Evolutionary conservation across 176 grass and related monocot species (phyloP), one percentile per base, ranked within the genome.

Genomic region (Eragrostis curvula): DNA sequence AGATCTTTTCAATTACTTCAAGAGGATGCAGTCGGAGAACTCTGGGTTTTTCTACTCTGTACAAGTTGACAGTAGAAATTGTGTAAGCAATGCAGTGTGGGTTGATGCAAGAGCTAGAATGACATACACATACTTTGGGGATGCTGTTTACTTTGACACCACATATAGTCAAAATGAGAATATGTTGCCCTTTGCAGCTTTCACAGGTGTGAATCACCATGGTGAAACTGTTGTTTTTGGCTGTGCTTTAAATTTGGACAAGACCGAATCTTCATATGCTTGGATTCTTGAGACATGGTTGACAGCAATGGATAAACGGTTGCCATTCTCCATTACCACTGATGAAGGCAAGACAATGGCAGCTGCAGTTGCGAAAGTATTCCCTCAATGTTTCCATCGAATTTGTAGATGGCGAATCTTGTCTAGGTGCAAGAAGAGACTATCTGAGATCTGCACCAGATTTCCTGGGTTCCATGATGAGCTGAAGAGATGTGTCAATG

Each of bases 241-340:
- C 23, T 98, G 91, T 82, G 96, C 90, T 14, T 89, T 98, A 75
- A 71, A 91, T 84, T 79, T 98, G 73, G 92, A 98, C 64, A 93
- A 81, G 68, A 67, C 84, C 52, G 90, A 93, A 61, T 90, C 88
- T 68, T 87, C 90, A 55, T 98, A 93, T 74, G 12, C 44, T 46
- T 98, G 92, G 96, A 57, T 95, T 58, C 95, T 95, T 77, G 96
- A 93, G 47, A 90, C 96, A 64, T 98, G 90, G 92, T 77, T 98
- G 70, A 87, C 86, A 70, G 89, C 90, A 82, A 90, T 98, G 90
- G 79, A 68, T 91, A 91, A 79, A 71, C 78, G 71, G 7, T 84
- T 67, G 59, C 92, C 96, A 7, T 80, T 90, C 74, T 93, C 96
- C 36, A 72, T 98, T 47, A 95, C 92, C 52, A 98, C 92, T 64